Evolutionary conservation across 495 filamentous ascomycete species (phyloP).

Genomic region (Talaromyces nanjingensis): DNA sequence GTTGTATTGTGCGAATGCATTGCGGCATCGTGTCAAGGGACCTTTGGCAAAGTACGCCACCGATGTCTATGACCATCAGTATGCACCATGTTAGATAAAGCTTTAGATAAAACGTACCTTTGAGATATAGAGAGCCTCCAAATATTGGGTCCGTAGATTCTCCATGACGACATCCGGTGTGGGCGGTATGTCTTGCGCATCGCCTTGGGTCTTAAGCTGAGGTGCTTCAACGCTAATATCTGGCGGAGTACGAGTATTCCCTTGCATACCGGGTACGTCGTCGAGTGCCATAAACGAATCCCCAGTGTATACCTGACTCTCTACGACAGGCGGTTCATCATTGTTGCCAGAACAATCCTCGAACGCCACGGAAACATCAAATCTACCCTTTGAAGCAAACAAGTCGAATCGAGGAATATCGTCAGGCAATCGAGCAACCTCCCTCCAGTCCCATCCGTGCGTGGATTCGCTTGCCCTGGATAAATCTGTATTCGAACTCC

Average conservation of each 20-base stretch:
- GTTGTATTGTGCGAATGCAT: slow-evolving; percentile 59
- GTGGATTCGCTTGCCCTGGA: slow-evolving; percentile 21
- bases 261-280: background rate
- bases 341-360: slow-evolving; percentile 3
- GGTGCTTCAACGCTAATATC: background rate
- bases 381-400: slow-evolving; percentile 18
- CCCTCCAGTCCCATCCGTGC: slow-evolving; percentile 29
- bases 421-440: slow-evolving; percentile 30
- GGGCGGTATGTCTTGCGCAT: slow-evolving; percentile 33
- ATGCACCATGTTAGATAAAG: slow-evolving; percentile 9
- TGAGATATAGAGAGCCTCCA: slow-evolving; percentile 84
- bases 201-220: background rate
- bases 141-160: slow-evolving; percentile 68
- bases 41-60: slow-evolving; percentile 97
- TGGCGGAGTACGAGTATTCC: background rate
- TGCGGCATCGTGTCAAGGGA: slow-evolving; percentile 79
- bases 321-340: background rate
- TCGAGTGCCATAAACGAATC: background rate
- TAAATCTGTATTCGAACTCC: slow-evolving; percentile 26
- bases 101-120: slow-evolving; percentile 45
- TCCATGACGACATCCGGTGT: slow-evolving; percentile 51
- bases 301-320: background rate
- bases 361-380: slow-evolving; percentile 30
- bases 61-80: slow-evolving; percentile 51
- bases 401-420: slow-evolving; percentile 18